A percentile compares a stretch with the other conserved stretches of the same genome.
These are phyloP conservation scores for Xylariales sp. DNA, from an alignment of 2,329 filamentous ascomycete genomes.

Conservation along the genomic window DNA sequence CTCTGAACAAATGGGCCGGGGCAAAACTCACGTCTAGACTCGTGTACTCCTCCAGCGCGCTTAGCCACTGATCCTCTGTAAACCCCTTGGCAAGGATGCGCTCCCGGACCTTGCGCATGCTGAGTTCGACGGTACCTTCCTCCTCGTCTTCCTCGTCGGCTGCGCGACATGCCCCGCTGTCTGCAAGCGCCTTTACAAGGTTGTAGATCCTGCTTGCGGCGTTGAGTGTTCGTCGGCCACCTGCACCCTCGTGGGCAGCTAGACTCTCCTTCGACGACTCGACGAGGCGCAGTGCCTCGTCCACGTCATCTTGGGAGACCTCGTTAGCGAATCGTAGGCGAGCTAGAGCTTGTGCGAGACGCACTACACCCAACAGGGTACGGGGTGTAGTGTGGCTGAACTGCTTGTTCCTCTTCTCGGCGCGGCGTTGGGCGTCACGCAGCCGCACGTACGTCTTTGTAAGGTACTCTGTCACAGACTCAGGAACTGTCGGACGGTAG, in stretches of 20 bases:
- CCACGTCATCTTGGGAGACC: constrained; percentile 92
- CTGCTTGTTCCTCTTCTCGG: constrained; percentile 90
- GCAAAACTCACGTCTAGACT: constrained; percentile 82
- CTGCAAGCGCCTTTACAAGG: constrained; percentile 87
- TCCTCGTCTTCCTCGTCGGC: constrained; percentile 68
- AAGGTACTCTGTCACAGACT: constrained; percentile 92
- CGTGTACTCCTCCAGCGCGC: constrained; percentile 89
- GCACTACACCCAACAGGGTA: constrained; percentile 91
- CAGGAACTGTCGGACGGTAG: constrained; percentile 87
- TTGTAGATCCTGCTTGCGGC: constrained; percentile 94
- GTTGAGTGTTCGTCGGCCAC: constrained; percentile 75
- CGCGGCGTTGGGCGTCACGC: constrained; percentile 89
- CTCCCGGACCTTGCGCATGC: constrained; percentile 88
- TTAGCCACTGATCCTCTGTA: constrained; percentile 90
- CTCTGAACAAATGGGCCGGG: constrained; percentile 1
- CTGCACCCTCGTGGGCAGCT: constrained; percentile 72
- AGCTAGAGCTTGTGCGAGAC: constrained; percentile 92
- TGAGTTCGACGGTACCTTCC: constrained; percentile 74
- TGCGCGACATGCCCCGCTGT: constrained; percentile 85
- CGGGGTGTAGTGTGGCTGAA: constrained; percentile 95
- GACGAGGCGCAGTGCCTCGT: constrained; percentile 89
- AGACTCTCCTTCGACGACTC: constrained; percentile 95
- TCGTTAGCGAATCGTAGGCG: constrained; percentile 87
- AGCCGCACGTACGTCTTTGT: constrained; percentile 96
- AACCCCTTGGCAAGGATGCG: constrained; percentile 96